Percentiles rank a stretch among this genome's conserved stretches.
These are phyloP conservation scores for Acanthamoeba polyphaga DNA, from an alignment of 208 protist genomes.

Conservation along the genomic window DNA sequence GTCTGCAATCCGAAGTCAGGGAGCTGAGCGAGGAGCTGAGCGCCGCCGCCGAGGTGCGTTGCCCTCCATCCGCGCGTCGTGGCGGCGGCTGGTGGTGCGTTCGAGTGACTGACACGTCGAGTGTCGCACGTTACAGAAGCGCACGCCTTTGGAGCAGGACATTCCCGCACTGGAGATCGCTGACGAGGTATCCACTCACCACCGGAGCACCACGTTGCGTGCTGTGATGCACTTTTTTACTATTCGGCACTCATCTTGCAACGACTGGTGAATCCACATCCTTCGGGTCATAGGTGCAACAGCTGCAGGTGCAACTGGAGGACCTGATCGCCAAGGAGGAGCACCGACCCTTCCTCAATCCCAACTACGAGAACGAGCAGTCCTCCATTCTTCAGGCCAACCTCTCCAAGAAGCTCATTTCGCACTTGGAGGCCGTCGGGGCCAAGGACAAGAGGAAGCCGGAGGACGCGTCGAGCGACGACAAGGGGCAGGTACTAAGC, in stretches of 20 bases:
- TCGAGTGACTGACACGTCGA: not conserved
- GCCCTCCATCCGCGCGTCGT: not conserved
- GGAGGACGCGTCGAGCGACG: not conserved
- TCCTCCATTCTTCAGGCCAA: slow-evolving; percentile 40
- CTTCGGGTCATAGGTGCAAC: not conserved
- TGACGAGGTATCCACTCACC: not conserved
- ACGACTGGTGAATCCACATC: not conserved
- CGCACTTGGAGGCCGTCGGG: not conserved
- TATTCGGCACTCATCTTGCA: not conserved
- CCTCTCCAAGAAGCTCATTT: slow-evolving; percentile 68
- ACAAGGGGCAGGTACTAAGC: not conserved
- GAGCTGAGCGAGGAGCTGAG: slow-evolving; percentile 73
- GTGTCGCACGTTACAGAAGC: not conserved
- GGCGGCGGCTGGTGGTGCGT: not conserved
- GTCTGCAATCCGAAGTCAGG: slow-evolving; percentile 66
- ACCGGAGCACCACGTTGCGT: not conserved
- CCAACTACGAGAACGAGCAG: slow-evolving; percentile 66
- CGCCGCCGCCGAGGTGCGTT: not conserved
- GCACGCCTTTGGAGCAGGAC: slow-evolving; percentile 72
- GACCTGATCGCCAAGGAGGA: slow-evolving; percentile 49
- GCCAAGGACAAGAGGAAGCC: not conserved
- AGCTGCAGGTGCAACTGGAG: slow-evolving; percentile 57
- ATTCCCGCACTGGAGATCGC: slow-evolving; percentile 58
- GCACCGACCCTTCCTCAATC: slow-evolving; percentile 65
- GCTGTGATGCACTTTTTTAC: not conserved